Evolutionary conservation across 176 grass and related monocot species (phyloP).

Genomic region (Oryza coarctata): DNA sequence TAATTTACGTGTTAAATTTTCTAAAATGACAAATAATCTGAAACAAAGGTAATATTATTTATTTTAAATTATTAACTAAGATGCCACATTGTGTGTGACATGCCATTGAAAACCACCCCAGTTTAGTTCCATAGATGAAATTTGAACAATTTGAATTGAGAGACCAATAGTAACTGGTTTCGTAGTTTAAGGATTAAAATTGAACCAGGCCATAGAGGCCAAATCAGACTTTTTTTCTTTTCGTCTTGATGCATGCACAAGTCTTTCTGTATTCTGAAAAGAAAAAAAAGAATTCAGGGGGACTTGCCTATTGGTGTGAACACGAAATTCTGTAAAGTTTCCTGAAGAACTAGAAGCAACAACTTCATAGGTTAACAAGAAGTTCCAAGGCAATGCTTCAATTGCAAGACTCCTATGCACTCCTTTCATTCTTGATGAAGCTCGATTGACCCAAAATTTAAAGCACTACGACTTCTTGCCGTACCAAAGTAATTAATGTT

Average conservation of each 20-base stretch:
- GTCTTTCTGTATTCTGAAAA: neutral
- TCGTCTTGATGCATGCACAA: neutral
- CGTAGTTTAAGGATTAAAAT: too few species aligned
- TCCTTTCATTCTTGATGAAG: neutral
- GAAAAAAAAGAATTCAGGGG: neutral
- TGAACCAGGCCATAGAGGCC: too few species aligned
- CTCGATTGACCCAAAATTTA: slow-evolving; percentile 10
- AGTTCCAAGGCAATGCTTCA: slow-evolving; percentile 20
- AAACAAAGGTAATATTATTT: too few species aligned
- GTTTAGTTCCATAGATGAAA: too few species aligned
- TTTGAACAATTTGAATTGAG: too few species aligned
- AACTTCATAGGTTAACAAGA: neutral
- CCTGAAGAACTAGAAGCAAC: neutral
- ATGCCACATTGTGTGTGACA: too few species aligned
- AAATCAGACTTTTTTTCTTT: too few species aligned
- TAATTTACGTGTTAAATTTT: too few species aligned
- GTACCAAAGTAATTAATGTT: slow-evolving; percentile 15
- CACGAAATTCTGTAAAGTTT: neutral
- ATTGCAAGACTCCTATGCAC: slow-evolving; percentile 6
- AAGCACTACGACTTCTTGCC: slow-evolving; percentile 11
- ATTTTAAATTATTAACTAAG: too few species aligned
- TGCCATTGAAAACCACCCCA: too few species aligned
- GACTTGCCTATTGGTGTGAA: neutral
- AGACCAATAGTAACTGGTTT: too few species aligned
- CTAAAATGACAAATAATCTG: too few species aligned